A percentile compares a stretch with the other conserved stretches of the same genome.
Conservation (phyloP, 2,329 filamentous ascomycete species). For the Exophiala phaeomuriformis region DNA sequence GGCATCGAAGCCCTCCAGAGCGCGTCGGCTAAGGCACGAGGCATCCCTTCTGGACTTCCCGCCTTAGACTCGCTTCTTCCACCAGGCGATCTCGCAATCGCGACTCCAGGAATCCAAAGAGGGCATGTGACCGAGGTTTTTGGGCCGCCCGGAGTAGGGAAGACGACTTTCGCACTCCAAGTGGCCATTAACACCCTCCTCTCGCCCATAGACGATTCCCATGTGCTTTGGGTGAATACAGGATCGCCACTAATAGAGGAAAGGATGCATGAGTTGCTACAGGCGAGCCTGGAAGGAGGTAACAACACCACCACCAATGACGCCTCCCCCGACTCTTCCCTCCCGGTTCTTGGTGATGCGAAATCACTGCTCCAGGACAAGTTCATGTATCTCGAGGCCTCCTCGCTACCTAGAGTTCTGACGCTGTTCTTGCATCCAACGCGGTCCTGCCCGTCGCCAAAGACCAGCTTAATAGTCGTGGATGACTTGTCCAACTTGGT, state of each 20-base stretch:
- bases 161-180: slow-evolving; percentile 72
- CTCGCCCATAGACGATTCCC: slow-evolving; percentile 41
- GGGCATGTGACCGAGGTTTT: slow-evolving; percentile 81
- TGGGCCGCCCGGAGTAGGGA: slow-evolving; percentile 78
- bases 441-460: slow-evolving; percentile 52
- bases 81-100: slow-evolving; percentile 4
- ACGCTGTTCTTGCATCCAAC: slow-evolving; percentile 28
- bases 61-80: slow-evolving; percentile 46
- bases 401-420: slow-evolving; percentile 44
- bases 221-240: slow-evolving; percentile 69
- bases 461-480: slow-evolving; percentile 64
- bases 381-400: slow-evolving; percentile 58
- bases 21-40: slow-evolving; percentile 15
- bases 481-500: slow-evolving; percentile 72
- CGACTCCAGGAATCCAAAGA: slow-evolving; percentile 37
- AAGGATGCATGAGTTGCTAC: slow-evolving; percentile 45
- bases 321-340: too few relatives aligned
- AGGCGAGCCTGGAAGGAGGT: slow-evolving; percentile 12
- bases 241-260: slow-evolving; percentile 42
- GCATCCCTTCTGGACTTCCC: slow-evolving; percentile 51
- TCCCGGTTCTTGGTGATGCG: neutral
- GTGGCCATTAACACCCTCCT: slow-evolving; percentile 57
- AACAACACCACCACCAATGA: neutral
- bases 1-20: slow-evolving; percentile 60
- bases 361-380: slow-evolving; percentile 34